These are phyloP conservation scores for Pichia phayaonensis DNA, from an alignment of 805 yeast species.

Conservation along the genomic window DNA sequence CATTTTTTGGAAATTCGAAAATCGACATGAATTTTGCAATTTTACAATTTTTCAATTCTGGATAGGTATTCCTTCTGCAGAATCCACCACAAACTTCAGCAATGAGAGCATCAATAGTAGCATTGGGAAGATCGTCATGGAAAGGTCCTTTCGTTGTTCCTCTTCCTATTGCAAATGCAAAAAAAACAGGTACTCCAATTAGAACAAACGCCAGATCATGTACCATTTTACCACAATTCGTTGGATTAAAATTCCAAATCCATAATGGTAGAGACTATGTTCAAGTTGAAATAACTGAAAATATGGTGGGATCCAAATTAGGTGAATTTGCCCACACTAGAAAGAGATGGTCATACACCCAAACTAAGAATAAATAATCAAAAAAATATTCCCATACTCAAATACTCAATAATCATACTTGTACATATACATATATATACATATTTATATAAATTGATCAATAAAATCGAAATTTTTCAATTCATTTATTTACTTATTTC, in stretches of 20 bases:
- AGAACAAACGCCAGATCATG: constrained; percentile 95
- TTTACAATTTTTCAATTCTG: no score
- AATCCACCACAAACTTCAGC: not conserved
- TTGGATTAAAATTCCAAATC: constrained; percentile 87
- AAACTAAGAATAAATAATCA: constrained; percentile 51
- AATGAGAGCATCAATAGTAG: constrained; percentile 34
- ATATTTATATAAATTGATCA: not conserved
- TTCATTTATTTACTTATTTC: not conserved
- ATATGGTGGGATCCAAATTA: constrained; percentile 92
- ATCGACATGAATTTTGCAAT: not conserved
- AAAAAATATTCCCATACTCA: not conserved
- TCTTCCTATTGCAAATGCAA: constrained; percentile 82
- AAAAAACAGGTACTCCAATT: constrained; percentile 73
- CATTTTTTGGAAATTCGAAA: not conserved
- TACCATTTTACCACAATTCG: constrained; percentile 91
- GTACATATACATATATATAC: not conserved
- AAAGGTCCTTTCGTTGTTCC: constrained; percentile 92
- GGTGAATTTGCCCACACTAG: constrained; percentile 96
- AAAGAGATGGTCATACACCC: constrained; percentile 77
- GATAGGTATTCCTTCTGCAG: no score
- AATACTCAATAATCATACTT: not conserved
- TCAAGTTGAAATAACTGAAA: constrained; percentile 77
- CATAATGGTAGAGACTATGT: constrained; percentile 96
- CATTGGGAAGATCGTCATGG: constrained; percentile 51
- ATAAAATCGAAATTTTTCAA: not conserved